Percentiles rank a stretch among this genome's conserved stretches.
These are phyloP conservation scores for Aethionema arabicum DNA, from an alignment of 345 rosid genomes.

Conservation along the genomic window DNA sequence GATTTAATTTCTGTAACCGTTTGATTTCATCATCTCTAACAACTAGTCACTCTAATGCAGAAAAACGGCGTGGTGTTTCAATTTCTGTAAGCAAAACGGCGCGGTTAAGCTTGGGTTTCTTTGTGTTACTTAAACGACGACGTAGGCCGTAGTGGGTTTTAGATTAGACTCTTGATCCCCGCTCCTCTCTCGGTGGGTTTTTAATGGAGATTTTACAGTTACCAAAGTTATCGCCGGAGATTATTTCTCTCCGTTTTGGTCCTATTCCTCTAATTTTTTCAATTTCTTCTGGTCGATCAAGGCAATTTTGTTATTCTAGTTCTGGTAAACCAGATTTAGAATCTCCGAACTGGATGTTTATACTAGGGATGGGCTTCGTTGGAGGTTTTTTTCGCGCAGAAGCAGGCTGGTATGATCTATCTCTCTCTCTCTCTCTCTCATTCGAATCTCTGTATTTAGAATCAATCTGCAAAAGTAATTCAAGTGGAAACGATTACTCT, in stretches of 20 bases:
- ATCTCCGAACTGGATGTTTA: slow-evolving; percentile 52
- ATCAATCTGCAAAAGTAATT: background rate
- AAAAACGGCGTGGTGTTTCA: slow-evolving; percentile 17
- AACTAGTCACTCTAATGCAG: background rate
- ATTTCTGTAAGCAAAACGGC: slow-evolving; percentile 8
- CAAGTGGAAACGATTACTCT: background rate
- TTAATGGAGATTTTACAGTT: slow-evolving; percentile 30
- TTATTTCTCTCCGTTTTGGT: slow-evolving; percentile 12
- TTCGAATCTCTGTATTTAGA: background rate
- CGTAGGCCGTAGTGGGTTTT: background rate
- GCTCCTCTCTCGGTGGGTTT: slow-evolving; percentile 10
- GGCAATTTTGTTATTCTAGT: slow-evolving; percentile 9
- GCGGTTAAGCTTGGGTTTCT: background rate
- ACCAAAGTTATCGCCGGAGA: slow-evolving; percentile 23
- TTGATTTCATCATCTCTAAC: too few relatives aligned
- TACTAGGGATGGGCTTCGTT: slow-evolving; percentile 79
- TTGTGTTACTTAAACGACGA: slow-evolving; percentile 10
- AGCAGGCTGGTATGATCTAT: slow-evolving; percentile 58
- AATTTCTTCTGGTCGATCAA: background rate
- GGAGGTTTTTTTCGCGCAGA: slow-evolving; percentile 59
- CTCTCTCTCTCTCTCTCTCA: background rate
- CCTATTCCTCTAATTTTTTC: background rate
- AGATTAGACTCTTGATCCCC: background rate
- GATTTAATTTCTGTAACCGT: too few relatives aligned
- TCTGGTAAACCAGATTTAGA: slow-evolving; percentile 28